These are phyloP conservation scores for sorghum (Sorghum bicolor) DNA, from an alignment of 176 grass and related monocot genomes.

Conservation along the genomic window Sorghum_bicolor_NCBIv3 NC_012876.2:1848001-1848500, in stretches of 20 bases:
- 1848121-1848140: slow-evolving; percentile 13
- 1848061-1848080: not conserved
- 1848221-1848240: not conserved
- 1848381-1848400: not conserved
- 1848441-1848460: not conserved
- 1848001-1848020: slow-evolving; percentile 20
- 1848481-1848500: not conserved
- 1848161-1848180: not conserved
- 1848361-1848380: not conserved
- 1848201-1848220: not conserved
- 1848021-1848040: slow-evolving; percentile 35
- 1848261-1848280: not conserved
- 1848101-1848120: not conserved
- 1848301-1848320: not conserved
- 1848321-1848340: not conserved
- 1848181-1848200: not conserved
- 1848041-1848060: slow-evolving; percentile 21
- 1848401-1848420: not conserved
- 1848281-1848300: not conserved
- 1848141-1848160: not conserved
- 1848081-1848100: slow-evolving; percentile 13
- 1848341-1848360: not conserved
- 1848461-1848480: not conserved
- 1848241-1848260: not conserved
- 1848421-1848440: not conserved